These are phyloP conservation scores for Backusella mclennaniae DNA, from an alignment of 192 early-diverging fungal genomes.

Conservation along the genomic window DNA sequence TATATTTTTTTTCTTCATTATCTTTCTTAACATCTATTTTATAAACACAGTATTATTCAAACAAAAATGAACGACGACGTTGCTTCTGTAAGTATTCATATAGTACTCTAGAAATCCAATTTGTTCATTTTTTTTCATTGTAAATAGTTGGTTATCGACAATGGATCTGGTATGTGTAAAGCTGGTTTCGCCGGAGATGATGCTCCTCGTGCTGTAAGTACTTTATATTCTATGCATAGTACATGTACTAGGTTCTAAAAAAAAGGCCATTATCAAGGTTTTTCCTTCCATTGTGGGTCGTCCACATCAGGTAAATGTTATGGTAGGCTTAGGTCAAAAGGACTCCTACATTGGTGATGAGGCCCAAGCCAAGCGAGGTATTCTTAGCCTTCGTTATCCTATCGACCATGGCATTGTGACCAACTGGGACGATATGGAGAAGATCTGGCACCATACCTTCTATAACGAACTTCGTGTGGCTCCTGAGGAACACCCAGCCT, in stretches of 20 bases:
- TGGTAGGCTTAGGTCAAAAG: constrained; percentile 91
- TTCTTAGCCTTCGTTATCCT: constrained; percentile 82
- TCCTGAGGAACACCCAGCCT: constrained; percentile 95
- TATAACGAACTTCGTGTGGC: constrained; percentile 98
- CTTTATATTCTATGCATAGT: not conserved
- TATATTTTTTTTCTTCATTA: not conserved
- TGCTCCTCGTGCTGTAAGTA: constrained; percentile 79
- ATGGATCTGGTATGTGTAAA: constrained; percentile 95
- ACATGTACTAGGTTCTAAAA: not conserved
- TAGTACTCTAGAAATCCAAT: not conserved
- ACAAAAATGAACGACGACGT: not conserved
- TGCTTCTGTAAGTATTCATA: not conserved
- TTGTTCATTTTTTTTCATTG: not conserved
- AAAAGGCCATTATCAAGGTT: constrained; percentile 28
- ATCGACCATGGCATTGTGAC: constrained; percentile 91
- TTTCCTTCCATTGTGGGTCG: constrained; percentile 84
- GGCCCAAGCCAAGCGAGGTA: constrained; percentile 87
- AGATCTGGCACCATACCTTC: constrained; percentile 97
- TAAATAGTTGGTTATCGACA: constrained; percentile 81
- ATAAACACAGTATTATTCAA: not conserved
- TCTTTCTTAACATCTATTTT: not conserved
- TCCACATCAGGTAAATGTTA: constrained; percentile 80
- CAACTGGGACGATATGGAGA: constrained; percentile 94
- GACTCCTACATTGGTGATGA: constrained; percentile 90
- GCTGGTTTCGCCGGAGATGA: constrained; percentile 93